These are phyloP conservation scores for Fusarium annulatum DNA, from an alignment of 2,329 filamentous ascomycete genomes.

Conservation along the genomic window DNA sequence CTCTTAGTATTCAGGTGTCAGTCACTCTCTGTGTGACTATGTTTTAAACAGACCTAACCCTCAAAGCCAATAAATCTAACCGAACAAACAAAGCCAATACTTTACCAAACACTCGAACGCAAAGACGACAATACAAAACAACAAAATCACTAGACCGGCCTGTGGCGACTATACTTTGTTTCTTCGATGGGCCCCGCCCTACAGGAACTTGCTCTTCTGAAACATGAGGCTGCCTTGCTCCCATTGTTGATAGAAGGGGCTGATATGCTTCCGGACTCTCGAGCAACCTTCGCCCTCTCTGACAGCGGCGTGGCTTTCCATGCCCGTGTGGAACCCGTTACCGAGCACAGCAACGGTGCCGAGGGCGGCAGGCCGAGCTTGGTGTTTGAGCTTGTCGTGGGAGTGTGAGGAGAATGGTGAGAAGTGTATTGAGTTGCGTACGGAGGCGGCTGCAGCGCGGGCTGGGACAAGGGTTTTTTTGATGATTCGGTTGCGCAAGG, in stretches of 20 bases:
- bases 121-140: conserved; percentile 8
- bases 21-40: neutral
- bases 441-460: conserved; percentile 37
- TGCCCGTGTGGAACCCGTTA: conserved; percentile 18
- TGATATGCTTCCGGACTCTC: conserved; percentile 38
- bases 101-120: neutral
- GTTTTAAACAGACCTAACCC: conserved; percentile 3
- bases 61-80: conserved; percentile 8
- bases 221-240: conserved; percentile 35
- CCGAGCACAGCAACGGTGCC: conserved; percentile 42
- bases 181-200: neutral
- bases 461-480: conserved; percentile 34
- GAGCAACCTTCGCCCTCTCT: conserved; percentile 28
- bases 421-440: conserved; percentile 40
- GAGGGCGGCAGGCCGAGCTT: conserved; percentile 36
- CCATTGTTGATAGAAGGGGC: conserved; percentile 39
- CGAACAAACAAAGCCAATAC: conserved; percentile 2
- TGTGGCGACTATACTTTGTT: neutral
- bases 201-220: conserved; percentile 24
- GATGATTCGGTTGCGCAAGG: conserved; percentile 39
- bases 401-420: conserved; percentile 27
- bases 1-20: conserved; percentile 8
- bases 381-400: conserved; percentile 39
- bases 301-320: conserved; percentile 24
- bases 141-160: conserved; percentile 1